Evolutionary conservation across 2,329 filamentous ascomycete species (phyloP).

Genomic region (Ceratocystis cacaofunesta): DNA sequence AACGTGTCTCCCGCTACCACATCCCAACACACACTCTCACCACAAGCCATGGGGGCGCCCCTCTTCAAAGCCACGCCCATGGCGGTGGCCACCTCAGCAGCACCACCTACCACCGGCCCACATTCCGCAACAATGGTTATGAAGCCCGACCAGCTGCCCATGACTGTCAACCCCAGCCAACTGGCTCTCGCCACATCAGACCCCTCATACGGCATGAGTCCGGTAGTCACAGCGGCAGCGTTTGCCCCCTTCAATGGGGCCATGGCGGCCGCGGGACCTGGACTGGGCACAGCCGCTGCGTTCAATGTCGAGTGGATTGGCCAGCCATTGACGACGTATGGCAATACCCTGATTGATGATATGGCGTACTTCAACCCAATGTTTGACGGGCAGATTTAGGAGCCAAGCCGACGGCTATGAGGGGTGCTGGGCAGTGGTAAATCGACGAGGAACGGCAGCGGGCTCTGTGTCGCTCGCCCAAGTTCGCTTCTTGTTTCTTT

Average conservation of each 20-base stretch:
- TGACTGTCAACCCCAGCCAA: constrained; percentile 14
- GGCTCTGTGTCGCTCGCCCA: not conserved
- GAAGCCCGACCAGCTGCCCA: constrained; percentile 3
- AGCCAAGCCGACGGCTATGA: not conserved
- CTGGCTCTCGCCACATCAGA: not conserved
- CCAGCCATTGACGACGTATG: not conserved
- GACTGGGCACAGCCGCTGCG: not conserved
- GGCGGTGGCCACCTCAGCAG: not conserved
- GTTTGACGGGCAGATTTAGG: not conserved
- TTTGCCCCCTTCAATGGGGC: not conserved
- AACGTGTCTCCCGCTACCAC: not conserved
- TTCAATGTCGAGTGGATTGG: not conserved
- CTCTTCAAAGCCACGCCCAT: not conserved
- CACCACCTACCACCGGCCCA: not conserved
- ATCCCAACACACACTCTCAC: constrained; percentile 1
- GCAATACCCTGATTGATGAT: not conserved
- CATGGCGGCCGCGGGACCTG: not conserved
- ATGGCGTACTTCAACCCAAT: constrained; percentile 1
- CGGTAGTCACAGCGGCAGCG: not conserved
- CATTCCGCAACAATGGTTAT: not conserved
- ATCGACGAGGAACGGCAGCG: no score
- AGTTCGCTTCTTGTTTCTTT: not conserved
- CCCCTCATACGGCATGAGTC: not conserved
- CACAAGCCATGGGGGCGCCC: not conserved
- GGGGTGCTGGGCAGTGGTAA: not conserved